A percentile compares a stretch with the other conserved stretches of the same genome.
These are phyloP conservation scores for Takashimella tepidaria DNA, from an alignment of 1,284 basidiomycete species.

Conservation along the genomic window DNA sequence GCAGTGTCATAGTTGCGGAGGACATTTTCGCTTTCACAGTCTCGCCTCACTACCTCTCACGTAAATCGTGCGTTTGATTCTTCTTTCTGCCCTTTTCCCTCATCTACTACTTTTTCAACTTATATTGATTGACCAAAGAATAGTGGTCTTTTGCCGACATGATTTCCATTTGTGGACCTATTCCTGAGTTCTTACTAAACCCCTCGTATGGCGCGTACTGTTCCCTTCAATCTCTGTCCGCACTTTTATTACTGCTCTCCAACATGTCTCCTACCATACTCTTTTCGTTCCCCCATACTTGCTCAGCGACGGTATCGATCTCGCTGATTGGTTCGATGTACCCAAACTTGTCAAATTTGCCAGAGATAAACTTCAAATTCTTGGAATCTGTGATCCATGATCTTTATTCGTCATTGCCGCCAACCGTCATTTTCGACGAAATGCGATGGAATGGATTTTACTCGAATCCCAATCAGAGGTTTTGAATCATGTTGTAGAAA, in stretches of 20 bases:
- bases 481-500: no score
- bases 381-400: background rate
- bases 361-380: background rate
- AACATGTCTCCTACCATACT: no score
- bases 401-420: background rate
- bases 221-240: no score
- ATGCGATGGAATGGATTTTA: background rate
- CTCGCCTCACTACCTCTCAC: background rate
- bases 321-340: background rate
- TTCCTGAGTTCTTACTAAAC: no score
- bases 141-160: no score
- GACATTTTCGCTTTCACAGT: background rate
- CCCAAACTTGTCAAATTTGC: background rate
- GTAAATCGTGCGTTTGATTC: background rate
- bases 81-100: no score
- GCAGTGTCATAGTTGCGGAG: background rate
- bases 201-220: no score
- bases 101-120: no score
- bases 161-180: no score
- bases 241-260: no score
- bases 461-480: background rate
- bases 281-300: background rate
- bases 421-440: background rate
- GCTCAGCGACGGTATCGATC: background rate
- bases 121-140: no score